Evolutionary conservation across 2,329 filamentous ascomycete genomes (phyloP).

Genomic region (Emmonsia crescens): DNA sequence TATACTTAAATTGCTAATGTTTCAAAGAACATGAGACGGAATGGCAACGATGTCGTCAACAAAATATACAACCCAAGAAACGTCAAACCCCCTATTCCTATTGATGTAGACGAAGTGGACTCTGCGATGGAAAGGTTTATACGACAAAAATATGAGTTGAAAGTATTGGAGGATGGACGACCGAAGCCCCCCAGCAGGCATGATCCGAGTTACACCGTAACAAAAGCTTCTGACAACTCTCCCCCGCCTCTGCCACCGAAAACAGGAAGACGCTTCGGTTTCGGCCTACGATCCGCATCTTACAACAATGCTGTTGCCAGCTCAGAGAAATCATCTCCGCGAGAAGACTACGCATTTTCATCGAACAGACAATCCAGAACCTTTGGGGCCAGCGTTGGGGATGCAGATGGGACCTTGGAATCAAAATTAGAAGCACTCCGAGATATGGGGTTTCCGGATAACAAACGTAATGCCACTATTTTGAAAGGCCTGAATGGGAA

Average conservation of each 20-base stretch:
- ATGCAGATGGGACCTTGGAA: constrained; percentile 45
- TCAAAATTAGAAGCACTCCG: constrained; percentile 64
- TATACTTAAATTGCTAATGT: constrained; percentile 10
- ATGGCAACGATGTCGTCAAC: constrained; percentile 79
- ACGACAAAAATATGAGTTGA: constrained; percentile 78
- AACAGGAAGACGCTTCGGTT: constrained; percentile 49
- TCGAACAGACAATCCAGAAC: constrained; percentile 56
- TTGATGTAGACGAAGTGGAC: constrained; percentile 87
- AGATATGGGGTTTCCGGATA: constrained; percentile 87
- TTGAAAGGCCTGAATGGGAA: constrained; percentile 76
- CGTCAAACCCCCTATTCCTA: constrained; percentile 68
- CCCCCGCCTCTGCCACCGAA: constrained; percentile 46
- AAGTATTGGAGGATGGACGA: constrained; percentile 40
- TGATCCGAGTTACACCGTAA: constrained; percentile 46
- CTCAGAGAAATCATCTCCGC: constrained; percentile 44
- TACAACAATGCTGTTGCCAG: constrained; percentile 57
- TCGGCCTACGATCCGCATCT: constrained; percentile 57
- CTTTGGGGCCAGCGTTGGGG: constrained; percentile 45
- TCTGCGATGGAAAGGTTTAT: constrained; percentile 94
- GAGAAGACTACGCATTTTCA: constrained; percentile 23
- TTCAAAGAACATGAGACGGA: constrained; percentile 77
- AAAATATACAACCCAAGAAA: constrained; percentile 80
- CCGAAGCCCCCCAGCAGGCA: constrained; percentile 39
- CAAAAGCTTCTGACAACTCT: constrained; percentile 41
- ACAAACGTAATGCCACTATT: constrained; percentile 67